Percentiles rank a stretch among this genome's conserved stretches.
phyloP scores from a whole-genome alignment of 1,284 basidiomycete genomes.

The Cerioporus squamosus region DNA sequence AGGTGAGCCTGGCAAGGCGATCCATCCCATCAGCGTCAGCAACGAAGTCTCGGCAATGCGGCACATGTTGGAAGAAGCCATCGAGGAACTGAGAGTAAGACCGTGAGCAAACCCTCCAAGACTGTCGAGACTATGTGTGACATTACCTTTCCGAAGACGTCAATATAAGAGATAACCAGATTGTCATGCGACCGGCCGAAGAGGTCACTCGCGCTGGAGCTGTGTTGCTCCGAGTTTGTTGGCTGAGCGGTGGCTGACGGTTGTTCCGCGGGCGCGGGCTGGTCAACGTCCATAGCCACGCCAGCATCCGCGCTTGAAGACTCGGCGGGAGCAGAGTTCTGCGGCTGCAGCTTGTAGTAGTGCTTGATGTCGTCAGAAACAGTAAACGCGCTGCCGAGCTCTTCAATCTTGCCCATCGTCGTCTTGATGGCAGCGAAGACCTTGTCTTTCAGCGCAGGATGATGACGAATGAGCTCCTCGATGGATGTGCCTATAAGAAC shows the following conservation, averaged over 20 bases:
- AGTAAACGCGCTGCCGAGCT: constrained; percentile 65
- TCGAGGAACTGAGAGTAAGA: constrained; percentile 75
- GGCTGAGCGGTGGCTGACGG: neutral
- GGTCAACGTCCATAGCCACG: constrained; percentile 52
- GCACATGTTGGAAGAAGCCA: constrained; percentile 90
- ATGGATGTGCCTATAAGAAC: constrained; percentile 87
- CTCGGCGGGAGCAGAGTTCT: constrained; percentile 38
- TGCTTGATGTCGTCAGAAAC: constrained; percentile 62
- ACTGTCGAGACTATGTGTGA: constrained; percentile 4
- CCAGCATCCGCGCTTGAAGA: constrained; percentile 37
- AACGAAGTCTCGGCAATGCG: constrained; percentile 93
- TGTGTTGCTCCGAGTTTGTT: constrained; percentile 6
- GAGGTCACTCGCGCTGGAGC: constrained; percentile 39
- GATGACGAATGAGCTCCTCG: constrained; percentile 96
- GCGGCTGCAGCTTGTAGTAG: constrained; percentile 59
- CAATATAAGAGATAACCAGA: constrained; percentile 74
- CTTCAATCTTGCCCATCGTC: constrained; percentile 75
- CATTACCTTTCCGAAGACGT: constrained; percentile 75
- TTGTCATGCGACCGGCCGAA: constrained; percentile 69
- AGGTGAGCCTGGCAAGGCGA: constrained; percentile 77
- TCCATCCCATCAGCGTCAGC: constrained; percentile 75
- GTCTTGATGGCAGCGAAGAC: constrained; percentile 80
- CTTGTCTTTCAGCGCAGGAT: constrained; percentile 83
- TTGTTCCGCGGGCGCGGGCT: neutral
- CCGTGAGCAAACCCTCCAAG: constrained; percentile 1